A percentile compares a stretch with the other conserved stretches of the same genome.
Conservation (phyloP, 176 grass and related monocot species). For the Typha latifolia region DNA sequence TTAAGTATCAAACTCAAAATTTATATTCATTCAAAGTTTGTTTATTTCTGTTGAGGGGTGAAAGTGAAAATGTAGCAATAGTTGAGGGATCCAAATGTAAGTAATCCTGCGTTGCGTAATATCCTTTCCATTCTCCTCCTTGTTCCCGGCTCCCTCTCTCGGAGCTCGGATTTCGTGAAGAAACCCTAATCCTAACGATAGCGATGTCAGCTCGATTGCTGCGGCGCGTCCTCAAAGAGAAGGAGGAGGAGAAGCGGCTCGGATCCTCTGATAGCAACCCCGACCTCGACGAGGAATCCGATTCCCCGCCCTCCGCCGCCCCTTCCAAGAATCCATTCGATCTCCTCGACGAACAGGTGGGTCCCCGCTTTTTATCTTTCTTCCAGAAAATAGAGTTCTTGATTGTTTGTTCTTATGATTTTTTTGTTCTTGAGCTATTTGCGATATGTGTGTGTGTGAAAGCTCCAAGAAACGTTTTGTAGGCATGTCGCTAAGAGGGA, state of each 20-base stretch:
- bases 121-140: background rate
- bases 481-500: no score
- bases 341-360: conserved; percentile 65
- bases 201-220: conserved; percentile 70
- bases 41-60: no score
- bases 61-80: no score
- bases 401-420: background rate
- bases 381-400: background rate
- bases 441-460: background rate
- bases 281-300: conserved; percentile 19
- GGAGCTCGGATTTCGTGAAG: background rate
- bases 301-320: conserved; percentile 17
- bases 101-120: no score
- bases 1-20: no score
- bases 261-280: conserved; percentile 27
- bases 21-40: no score
- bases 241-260: conserved; percentile 17
- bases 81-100: no score
- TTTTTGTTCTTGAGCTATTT: background rate
- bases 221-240: conserved; percentile 67
- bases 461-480: no score
- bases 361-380: background rate
- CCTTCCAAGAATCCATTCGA: conserved; percentile 65
- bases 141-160: background rate
- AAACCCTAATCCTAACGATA: background rate